Evolutionary conservation across 2,329 filamentous ascomycete species (phyloP).

Genomic region (Trichoderma semiorbis): DNA sequence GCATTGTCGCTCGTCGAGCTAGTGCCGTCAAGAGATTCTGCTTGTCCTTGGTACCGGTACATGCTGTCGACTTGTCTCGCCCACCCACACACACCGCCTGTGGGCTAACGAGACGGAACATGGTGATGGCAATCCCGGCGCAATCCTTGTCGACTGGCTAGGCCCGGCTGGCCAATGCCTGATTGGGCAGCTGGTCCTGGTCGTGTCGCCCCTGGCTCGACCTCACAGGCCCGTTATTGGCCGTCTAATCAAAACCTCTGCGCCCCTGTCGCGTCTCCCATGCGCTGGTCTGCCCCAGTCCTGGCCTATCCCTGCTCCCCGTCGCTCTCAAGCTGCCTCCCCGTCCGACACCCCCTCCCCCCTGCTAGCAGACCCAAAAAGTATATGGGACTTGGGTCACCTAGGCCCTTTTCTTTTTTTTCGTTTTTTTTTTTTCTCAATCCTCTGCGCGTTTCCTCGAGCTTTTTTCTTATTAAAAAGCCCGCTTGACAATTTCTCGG

Average conservation of each 20-base stretch:
- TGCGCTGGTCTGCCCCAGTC: slow-evolving; percentile 42
- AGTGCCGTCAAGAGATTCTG: neutral
- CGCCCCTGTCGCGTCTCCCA: slow-evolving; percentile 49
- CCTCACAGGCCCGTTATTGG: slow-evolving; percentile 44
- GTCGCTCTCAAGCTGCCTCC: slow-evolving; percentile 18
- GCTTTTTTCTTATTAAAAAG: neutral
- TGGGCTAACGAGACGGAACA: slow-evolving; percentile 30
- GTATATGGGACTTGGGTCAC: slow-evolving; percentile 21
- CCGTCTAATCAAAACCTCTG: slow-evolving; percentile 48
- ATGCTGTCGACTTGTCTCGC: neutral
- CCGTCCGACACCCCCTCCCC: slow-evolving; percentile 15
- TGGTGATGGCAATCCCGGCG: slow-evolving; percentile 35
- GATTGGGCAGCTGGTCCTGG: slow-evolving; percentile 49
- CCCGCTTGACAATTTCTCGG: neutral
- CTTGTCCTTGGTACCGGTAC: neutral
- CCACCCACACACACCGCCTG: slow-evolving; percentile 32
- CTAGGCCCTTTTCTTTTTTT: slow-evolving; percentile 14
- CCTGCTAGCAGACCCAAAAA: slow-evolving; percentile 15
- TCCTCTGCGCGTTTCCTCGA: slow-evolving; percentile 10
- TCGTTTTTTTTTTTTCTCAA: neutral
- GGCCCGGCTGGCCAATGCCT: slow-evolving; percentile 45
- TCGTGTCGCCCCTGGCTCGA: slow-evolving; percentile 34
- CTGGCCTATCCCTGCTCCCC: slow-evolving; percentile 19
- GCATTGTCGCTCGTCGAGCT: neutral
- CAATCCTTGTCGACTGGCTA: slow-evolving; percentile 42